Evolutionary conservation across 139 green algal species (phyloP).

Genomic region (Chlorella sp.): DNA sequence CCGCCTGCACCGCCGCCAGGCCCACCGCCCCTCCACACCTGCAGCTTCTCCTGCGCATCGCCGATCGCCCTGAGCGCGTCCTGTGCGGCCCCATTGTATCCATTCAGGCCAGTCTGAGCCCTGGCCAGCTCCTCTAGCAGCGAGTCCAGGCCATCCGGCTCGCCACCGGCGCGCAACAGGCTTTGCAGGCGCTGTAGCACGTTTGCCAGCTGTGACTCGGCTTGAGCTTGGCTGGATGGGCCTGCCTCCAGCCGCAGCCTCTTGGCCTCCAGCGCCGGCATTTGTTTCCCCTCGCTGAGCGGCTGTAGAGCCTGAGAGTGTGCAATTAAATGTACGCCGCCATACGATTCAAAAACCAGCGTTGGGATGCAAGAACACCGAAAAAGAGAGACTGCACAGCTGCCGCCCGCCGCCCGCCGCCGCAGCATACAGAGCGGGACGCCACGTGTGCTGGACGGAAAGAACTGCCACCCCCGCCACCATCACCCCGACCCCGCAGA

Average conservation of each 20-base stretch:
- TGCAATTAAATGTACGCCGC: too few relatives aligned
- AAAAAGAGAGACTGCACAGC: too few relatives aligned
- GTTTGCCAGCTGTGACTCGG: neutral
- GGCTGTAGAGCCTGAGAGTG: too few relatives aligned
- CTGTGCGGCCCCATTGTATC: neutral
- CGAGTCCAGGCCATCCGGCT: neutral
- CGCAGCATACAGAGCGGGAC: neutral
- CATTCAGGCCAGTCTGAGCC: neutral
- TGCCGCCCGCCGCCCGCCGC: too few relatives aligned
- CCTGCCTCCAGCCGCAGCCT: neutral
- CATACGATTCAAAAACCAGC: too few relatives aligned
- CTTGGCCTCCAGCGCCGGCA: neutral
- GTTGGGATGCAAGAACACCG: too few relatives aligned
- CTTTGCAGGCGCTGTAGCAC: neutral
- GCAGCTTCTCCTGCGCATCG: constrained; percentile 14
- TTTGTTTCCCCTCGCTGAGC: too few relatives aligned
- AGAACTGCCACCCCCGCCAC: too few relatives aligned
- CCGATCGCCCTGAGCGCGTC: constrained; percentile 1
- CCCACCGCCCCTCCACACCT: neutral
- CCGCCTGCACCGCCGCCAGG: neutral
- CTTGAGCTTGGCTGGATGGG: neutral
- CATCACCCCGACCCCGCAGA: neutral
- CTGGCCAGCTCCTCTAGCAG: constrained; percentile 2
- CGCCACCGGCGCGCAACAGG: neutral
- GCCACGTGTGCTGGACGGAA: too few relatives aligned